Conservation (phyloP, 2,329 filamentous ascomycete species). For the Drechslerella coelobrocha region DNA sequence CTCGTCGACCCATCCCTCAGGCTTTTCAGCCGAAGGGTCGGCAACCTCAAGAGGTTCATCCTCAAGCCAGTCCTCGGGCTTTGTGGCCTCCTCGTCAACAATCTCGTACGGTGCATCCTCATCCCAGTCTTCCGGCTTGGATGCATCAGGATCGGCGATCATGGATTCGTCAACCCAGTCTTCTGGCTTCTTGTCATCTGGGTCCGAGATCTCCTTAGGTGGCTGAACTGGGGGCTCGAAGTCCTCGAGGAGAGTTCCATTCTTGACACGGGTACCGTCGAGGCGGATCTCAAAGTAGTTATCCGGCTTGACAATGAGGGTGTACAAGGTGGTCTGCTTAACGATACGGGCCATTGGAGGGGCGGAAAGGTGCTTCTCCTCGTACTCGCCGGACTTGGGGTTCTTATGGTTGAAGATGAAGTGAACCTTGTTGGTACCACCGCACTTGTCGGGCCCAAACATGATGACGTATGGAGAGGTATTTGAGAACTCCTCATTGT, state of each 20-base stretch:
- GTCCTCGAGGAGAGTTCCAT: slow-evolving; percentile 90
- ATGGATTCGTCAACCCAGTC: slow-evolving; percentile 94
- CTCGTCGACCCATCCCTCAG: slow-evolving; percentile 99
- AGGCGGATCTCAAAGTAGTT: slow-evolving; percentile 93
- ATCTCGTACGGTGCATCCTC: slow-evolving; percentile 98
- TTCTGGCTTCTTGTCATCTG: slow-evolving; percentile 89
- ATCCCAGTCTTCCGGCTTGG: slow-evolving; percentile 98
- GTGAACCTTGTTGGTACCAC: slow-evolving; percentile 95
- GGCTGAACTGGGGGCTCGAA: slow-evolving; percentile 95
- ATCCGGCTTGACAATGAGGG: slow-evolving; percentile 92
- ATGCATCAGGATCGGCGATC: slow-evolving; percentile 89
- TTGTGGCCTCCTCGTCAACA: slow-evolving; percentile 86
- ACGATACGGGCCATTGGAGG: slow-evolving; percentile 84
- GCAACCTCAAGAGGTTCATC: slow-evolving; percentile 81
- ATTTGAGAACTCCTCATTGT: slow-evolving; percentile 97
- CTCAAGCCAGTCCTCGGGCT: slow-evolving; percentile 95
- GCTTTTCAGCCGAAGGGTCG: slow-evolving; percentile 95
- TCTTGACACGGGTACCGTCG: slow-evolving; percentile 86
- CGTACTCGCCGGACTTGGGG: slow-evolving; percentile 98
- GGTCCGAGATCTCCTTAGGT: slow-evolving; percentile 89
- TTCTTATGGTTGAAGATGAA: slow-evolving; percentile 99
- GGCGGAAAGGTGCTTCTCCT: slow-evolving; percentile 95
- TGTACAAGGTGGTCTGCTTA: slow-evolving; percentile 95
- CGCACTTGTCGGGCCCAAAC: slow-evolving; percentile 99
- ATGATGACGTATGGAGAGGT: slow-evolving; percentile 98